Base-by-base conservation (phyloP, 2,329 filamentous ascomycete genomes). In the Penicillium sp. region DNA sequence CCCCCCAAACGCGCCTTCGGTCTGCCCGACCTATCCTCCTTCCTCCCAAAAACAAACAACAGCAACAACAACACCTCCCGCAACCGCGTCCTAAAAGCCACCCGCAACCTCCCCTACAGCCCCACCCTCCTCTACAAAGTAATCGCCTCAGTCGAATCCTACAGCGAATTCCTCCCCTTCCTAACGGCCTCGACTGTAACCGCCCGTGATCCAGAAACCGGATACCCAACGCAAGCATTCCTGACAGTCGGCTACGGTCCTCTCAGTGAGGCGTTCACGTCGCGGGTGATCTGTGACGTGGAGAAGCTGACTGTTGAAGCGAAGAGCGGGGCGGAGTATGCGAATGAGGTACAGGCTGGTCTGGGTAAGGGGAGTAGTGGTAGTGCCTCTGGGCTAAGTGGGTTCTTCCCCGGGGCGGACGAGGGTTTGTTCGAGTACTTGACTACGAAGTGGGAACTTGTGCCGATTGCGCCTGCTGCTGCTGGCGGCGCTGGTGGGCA, bases 111-210 rank as follows among this genome's bases (percentile, higher is more conserved):
- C 12, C 87, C 88, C 12, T 95, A 95, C 76, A 74, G 84, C 0
- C 76, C 83, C 28, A 63, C 71, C 4, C 76, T 82, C 1, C 83
- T 99, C 60, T 99, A 93, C 80, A 77, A 78, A 58, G 80, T 96
- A 46, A 91, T 99, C 69, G 84, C 90, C 72, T 89, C 96, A 71
- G 84, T 99, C 57, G 82, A 89, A 69, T 83, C 82, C 55, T 99
- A 99, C 80, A 76, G 80, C 31, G 69, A 77, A 57, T 99, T 97
- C 77, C 82, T 99, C n/a, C 93, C 93, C 10, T 96, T 95, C 79
- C 95, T 92, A 73, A 80, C 82, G 36, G 77, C 77, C 38, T 91
- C 88, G 31, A 80, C 77, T 53, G 89, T 97, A 34, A 95, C 89
- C 1, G 77, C 78, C 50, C 89, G 86, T 80, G 86, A 88, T 6